A percentile compares a stretch with the other conserved stretches of the same genome.
These are phyloP conservation scores for Amanita rimosa DNA, from an alignment of 768 basidiomycete species.

Conservation along the genomic window DNA sequence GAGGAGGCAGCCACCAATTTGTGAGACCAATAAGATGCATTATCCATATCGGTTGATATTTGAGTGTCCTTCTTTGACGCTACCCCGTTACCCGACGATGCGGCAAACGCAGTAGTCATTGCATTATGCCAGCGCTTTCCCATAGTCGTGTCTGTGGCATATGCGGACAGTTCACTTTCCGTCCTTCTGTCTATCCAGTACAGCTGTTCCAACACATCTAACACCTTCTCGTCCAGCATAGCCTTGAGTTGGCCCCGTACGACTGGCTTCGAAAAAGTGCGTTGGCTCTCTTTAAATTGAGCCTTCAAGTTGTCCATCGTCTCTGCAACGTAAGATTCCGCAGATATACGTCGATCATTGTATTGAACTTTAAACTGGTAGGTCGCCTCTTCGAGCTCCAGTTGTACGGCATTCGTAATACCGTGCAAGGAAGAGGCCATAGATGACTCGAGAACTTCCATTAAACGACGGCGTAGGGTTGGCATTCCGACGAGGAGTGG, in stretches of 20 bases:
- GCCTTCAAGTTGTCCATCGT: slow-evolving; percentile 89
- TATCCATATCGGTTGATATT: slow-evolving; percentile 51
- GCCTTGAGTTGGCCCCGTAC: slow-evolving; percentile 81
- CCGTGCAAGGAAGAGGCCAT: slow-evolving; percentile 95
- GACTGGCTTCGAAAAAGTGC: slow-evolving; percentile 80
- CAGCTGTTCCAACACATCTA: slow-evolving; percentile 93
- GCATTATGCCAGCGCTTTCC: slow-evolving; percentile 3
- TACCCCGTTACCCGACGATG: not conserved
- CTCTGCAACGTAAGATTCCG: slow-evolving; percentile 97
- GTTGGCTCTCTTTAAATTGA: slow-evolving; percentile 77
- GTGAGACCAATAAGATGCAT: slow-evolving; percentile 91
- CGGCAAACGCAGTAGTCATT: not conserved
- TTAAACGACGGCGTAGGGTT: slow-evolving; percentile 79
- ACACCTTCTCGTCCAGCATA: slow-evolving; percentile 93
- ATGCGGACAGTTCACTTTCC: slow-evolving; percentile 3
- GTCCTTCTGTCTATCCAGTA: slow-evolving; percentile 94
- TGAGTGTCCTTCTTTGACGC: not conserved
- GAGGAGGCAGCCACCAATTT: slow-evolving; percentile 93
- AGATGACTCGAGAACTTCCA: slow-evolving; percentile 95
- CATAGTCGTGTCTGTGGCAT: slow-evolving; percentile 3
- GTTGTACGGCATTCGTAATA: slow-evolving; percentile 94
- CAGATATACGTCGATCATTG: slow-evolving; percentile 89
- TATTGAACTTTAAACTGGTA: slow-evolving; percentile 99
- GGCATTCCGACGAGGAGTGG: slow-evolving; percentile 81
- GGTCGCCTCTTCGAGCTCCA: slow-evolving; percentile 92